Evolutionary conservation across 495 filamentous ascomycete genomes (phyloP), one percentile per base, ranked within the genome.

Genomic region (Chlorociboria aeruginascens): DNA sequence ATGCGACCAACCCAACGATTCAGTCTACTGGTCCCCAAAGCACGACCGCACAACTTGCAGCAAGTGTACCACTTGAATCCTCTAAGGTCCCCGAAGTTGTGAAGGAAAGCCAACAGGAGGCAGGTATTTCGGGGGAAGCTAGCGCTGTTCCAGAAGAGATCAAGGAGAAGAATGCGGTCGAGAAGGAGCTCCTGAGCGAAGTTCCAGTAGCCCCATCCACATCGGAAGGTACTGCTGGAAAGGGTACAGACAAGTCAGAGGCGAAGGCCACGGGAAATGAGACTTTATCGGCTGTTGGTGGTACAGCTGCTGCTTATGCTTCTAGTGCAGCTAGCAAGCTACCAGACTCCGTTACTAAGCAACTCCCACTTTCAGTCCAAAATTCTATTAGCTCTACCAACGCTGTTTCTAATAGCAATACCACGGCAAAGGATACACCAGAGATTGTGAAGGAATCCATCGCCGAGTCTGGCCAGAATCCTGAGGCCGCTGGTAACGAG

Each of bases 41-140:
- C 42, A 90, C 86, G 12, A 93, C 86, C 31, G 79, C 81, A 43
- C 73, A 67, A 14, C 72, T 93, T 37, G 86, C 86, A 25, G 85
- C 69, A 33, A 59, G 65, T 17, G 85, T 85, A 33, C 87, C 86
- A 16, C 65, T 82, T 7, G 85, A 90, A 63, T 58, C 64, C 50
- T 67, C 66, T 55, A 46, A 68, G 55, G 78, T 85, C 8, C 83
- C 84, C 29, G 71, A 79, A 33, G 66, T 82, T 11, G 82, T 87
- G 37, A 76, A 73, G 56, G 70, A 86, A 53, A 81, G 74, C 63
- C 80, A 85, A 51, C 65, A 76, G 54, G 70, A 76, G 59, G 80
- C 80, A 10, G 48, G 74, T 25, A 63, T 63, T 14, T 64, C 64
- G 8, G 72, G 83, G 6, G 82, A 83, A 57, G 82, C 81, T 12